phyloP scores from a whole-genome alignment of 1,284 basidiomycete species.

The Ustilago hordei region DNA sequence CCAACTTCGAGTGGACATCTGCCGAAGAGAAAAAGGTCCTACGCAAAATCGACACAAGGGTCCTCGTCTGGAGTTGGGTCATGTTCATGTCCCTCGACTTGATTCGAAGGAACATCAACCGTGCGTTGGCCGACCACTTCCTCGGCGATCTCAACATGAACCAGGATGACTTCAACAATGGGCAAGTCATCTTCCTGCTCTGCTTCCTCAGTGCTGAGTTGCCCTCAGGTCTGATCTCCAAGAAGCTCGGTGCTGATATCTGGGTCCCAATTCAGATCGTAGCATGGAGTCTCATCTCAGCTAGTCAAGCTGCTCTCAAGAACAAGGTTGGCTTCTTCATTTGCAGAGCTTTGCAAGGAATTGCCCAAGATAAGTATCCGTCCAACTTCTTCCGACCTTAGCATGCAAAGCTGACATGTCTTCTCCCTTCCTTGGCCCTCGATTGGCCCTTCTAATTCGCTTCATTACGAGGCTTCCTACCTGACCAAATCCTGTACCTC shows the following conservation, averaged over 20 bases:
- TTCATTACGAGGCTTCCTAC: slow-evolving; percentile 71
- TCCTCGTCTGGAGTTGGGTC: slow-evolving; percentile 41
- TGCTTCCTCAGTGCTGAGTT: slow-evolving; percentile 56
- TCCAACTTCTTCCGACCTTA: neutral
- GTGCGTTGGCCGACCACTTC: slow-evolving; percentile 52
- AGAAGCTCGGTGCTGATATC: slow-evolving; percentile 55
- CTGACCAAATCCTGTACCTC: slow-evolving; percentile 70
- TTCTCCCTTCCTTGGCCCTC: neutral
- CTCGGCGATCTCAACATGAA: slow-evolving; percentile 53
- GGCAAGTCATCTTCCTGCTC: slow-evolving; percentile 43
- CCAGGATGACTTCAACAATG: slow-evolving; percentile 61
- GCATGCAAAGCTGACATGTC: neutral
- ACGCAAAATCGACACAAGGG: slow-evolving; percentile 25
- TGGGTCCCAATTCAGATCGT: slow-evolving; percentile 59
- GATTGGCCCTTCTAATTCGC: neutral
- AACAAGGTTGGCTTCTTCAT: slow-evolving; percentile 48
- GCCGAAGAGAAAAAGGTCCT: slow-evolving; percentile 26
- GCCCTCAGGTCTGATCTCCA: slow-evolving; percentile 56
- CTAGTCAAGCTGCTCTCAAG: slow-evolving; percentile 32
- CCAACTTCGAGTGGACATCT: slow-evolving; percentile 30
- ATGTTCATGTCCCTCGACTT: slow-evolving; percentile 51
- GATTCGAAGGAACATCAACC: slow-evolving; percentile 50
- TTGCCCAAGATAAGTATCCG: slow-evolving; percentile 71
- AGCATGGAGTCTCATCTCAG: slow-evolving; percentile 39
- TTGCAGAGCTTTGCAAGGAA: slow-evolving; percentile 33